Percentiles rank a stretch among this genome's conserved stretches.
phyloP scores from a whole-genome alignment of 345 rosid species.

The Eucalyptus tenuipes region DNA sequence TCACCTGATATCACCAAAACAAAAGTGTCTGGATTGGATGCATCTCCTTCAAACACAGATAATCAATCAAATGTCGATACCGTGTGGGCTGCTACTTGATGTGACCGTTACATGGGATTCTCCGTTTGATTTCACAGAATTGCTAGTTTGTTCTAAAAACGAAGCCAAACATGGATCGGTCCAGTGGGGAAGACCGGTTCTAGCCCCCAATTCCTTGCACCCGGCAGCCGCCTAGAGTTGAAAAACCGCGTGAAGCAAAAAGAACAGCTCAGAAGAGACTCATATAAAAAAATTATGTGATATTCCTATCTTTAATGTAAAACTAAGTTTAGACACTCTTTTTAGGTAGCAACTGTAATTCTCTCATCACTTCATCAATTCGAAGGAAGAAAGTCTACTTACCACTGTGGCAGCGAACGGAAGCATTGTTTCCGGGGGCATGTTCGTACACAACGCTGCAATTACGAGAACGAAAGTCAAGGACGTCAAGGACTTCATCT shows the following conservation, averaged over 20 bases:
- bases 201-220: conserved; percentile 82
- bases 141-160: not conserved
- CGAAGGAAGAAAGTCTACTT: not conserved
- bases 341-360: not conserved
- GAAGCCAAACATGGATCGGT: conserved; percentile 40
- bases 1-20: not conserved
- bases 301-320: not conserved
- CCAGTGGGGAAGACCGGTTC: conserved; percentile 51
- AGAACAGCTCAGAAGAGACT: not conserved
- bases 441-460: conserved; percentile 47
- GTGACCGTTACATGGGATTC: not conserved
- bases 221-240: conserved; percentile 61
- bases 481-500: not conserved
- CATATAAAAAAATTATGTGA: not conserved
- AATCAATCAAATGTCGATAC: too few species aligned
- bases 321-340: not conserved
- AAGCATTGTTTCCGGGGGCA: conserved; percentile 72
- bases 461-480: not conserved
- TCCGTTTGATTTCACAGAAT: not conserved
- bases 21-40: not conserved
- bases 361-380: not conserved
- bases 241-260: not conserved
- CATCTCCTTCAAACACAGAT: not conserved
- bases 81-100: not conserved
- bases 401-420: conserved; percentile 91